Percentiles rank a stretch among this genome's conserved stretches.
Evolutionary conservation across 441 rosid genomes (phyloP).

Genomic region (Pelargonium australe): DNA sequence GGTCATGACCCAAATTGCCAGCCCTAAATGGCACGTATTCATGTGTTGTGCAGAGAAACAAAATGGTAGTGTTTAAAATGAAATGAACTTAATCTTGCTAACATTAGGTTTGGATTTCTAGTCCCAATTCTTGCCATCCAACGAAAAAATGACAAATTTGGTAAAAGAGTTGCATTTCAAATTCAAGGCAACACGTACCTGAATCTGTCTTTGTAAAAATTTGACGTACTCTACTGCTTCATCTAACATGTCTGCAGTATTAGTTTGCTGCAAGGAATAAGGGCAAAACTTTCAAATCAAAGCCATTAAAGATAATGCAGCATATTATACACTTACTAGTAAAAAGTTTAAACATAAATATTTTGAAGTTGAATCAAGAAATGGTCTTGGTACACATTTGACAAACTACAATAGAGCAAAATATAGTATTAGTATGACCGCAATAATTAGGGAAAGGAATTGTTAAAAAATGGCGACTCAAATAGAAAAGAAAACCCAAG

Average conservation of each 20-base stretch:
- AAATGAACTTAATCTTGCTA: not conserved
- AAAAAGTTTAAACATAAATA: too few species aligned
- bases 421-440: too few species aligned
- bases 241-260: conserved; percentile 82
- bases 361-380: too few species aligned
- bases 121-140: not conserved
- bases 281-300: conserved; percentile 3
- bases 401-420: too few species aligned
- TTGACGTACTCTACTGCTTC: conserved; percentile 80
- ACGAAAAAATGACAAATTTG: not conserved
- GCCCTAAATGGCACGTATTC: too few species aligned
- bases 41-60: too few species aligned
- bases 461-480: too few species aligned
- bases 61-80: too few species aligned
- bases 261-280: conserved; percentile 58
- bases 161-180: not conserved
- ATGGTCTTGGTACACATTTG: too few species aligned
- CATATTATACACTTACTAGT: not conserved
- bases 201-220: conserved; percentile 64
- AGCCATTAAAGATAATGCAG: not conserved
- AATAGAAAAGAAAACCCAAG: too few species aligned
- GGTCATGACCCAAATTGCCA: too few species aligned
- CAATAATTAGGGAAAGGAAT: too few species aligned
- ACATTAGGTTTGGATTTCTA: not conserved
- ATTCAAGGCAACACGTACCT: conserved; percentile 36